Base-by-base conservation (phyloP, 2,329 filamentous ascomycete species). In the Aschersonia sp. region DNA sequence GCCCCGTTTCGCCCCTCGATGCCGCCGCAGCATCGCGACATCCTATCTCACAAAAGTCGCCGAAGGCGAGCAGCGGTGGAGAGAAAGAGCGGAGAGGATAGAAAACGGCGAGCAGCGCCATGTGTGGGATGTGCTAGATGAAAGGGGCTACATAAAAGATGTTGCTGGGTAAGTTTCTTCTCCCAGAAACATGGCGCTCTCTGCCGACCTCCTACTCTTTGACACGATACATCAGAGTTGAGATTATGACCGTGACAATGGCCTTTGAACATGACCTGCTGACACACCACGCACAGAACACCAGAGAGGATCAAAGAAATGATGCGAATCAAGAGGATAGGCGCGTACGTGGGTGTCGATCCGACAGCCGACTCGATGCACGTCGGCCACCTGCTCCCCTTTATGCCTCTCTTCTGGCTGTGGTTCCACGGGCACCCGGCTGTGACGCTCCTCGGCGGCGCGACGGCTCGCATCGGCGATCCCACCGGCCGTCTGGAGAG, bases 391-490 rank as follows among this genome's bases (percentile, higher is more conserved):
- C 70, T 94, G 5, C 69, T 92, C 11, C 83, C 87, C 29, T 70
- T 90, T 47, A 92, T 92, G 86, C 77, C 84, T 12, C 69, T 90
- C 30, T 88, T 87, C 66, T 90, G 85, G 83, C 76, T 89, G 69
- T 87, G 87, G 66, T 70, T 88, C 53, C 72, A 88, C 59, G 86
- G 87, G 30, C 81, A 83, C 60, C 70, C 76, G 32, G 73, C 81
- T 30, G 69, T 84, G 45, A 81, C 77, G 40, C 68, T 92, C 48
- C 61, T 88, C 49, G 84, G 84, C 44, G 82, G 83, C 55, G 81
- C 83, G 11, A 94, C 87, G 4, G 83, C 81, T 41, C 80, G 81
- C 56, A 77, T 92, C 45, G 87, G 87, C 44, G 87, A 92, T 56
- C 87, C 87, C 1, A 86, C 80, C 4, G 86, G 74, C 51, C 76